Conservation (phyloP, 768 basidiomycete species). For the Macrolepiota albuminosa region DNA sequence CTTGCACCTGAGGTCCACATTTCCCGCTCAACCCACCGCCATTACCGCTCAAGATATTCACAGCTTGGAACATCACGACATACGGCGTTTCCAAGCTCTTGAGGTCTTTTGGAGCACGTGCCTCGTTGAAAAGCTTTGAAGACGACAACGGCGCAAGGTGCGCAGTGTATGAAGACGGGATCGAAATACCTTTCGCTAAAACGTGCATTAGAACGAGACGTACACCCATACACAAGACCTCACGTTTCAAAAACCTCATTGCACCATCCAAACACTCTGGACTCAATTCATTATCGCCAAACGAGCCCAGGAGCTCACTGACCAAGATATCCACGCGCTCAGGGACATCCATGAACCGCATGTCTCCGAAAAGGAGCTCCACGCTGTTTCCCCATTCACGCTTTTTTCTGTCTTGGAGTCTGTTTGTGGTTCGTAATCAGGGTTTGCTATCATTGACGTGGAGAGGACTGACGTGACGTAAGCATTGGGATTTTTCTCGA, state of each 20-base stretch:
- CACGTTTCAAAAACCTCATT: conserved; percentile 88
- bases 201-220: neutral
- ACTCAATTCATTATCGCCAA: conserved; percentile 97
- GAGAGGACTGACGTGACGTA: conserved; percentile 70
- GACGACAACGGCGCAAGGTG: conserved; percentile 93
- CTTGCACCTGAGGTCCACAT: conserved; percentile 83
- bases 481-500: conserved; percentile 97
- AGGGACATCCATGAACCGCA: conserved; percentile 80
- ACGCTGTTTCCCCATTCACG: conserved; percentile 83
- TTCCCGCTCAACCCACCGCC: conserved; percentile 55
- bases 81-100: conserved; percentile 92
- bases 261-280: conserved; percentile 98
- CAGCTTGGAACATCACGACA: conserved; percentile 97
- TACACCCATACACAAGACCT: conserved; percentile 20
- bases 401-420: conserved; percentile 78
- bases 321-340: conserved; percentile 91
- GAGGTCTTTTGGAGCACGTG: conserved; percentile 55
- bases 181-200: conserved; percentile 87
- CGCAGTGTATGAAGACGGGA: conserved; percentile 94
- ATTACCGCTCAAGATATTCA: conserved; percentile 82
- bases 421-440: conserved; percentile 23
- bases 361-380: conserved; percentile 87
- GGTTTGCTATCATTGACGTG: conserved; percentile 9
- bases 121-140: conserved; percentile 87
- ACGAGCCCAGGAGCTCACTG: conserved; percentile 93